Percentiles rank a stretch among this genome's conserved stretches.
phyloP scores from a whole-genome alignment of 129 eudicot species.

The Lactuca saligna region DNA sequence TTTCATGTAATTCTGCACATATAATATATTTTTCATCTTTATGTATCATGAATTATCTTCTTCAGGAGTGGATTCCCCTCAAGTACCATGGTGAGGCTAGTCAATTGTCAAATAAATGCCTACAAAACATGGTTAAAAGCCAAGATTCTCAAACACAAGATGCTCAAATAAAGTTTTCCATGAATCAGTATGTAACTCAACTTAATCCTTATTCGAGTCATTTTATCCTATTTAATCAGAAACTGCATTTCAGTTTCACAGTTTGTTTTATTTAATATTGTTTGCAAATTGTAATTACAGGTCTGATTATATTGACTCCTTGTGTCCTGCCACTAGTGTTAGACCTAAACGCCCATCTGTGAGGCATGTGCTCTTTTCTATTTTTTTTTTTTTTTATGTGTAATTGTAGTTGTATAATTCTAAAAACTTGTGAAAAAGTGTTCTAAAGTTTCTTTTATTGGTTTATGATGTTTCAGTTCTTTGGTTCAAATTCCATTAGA shows the following conservation, averaged over 20 bases:
- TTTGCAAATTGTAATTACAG: conserved; percentile 28
- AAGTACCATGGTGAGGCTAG: conserved; percentile 62
- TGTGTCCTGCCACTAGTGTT: conserved; percentile 68
- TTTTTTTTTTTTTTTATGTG: background rate
- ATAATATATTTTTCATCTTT: conserved; percentile 15
- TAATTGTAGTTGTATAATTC: no score
- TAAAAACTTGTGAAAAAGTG: conserved; percentile 4
- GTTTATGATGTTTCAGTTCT: conserved; percentile 49
- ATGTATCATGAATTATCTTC: conserved; percentile 19
- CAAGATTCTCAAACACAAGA: conserved; percentile 36
- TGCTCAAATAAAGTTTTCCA: conserved; percentile 47
- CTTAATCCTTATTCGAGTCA: background rate
- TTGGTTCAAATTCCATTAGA: conserved; percentile 64
- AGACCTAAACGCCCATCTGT: conserved; percentile 44
- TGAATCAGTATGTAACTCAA: conserved; percentile 60
- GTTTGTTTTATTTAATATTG: conserved; percentile 21
- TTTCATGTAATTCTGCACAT: conserved; percentile 16
- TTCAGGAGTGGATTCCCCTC: conserved; percentile 74
- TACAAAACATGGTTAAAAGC: conserved; percentile 52
- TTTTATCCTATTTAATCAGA: background rate
- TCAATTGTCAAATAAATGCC: conserved; percentile 40
- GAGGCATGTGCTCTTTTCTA: conserved; percentile 41
- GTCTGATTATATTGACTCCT: conserved; percentile 62
- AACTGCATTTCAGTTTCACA: background rate
- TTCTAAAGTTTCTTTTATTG: conserved; percentile 1